phyloP scores from a whole-genome alignment of 441 rosid species.

The Gossypium gossypioides region DNA sequence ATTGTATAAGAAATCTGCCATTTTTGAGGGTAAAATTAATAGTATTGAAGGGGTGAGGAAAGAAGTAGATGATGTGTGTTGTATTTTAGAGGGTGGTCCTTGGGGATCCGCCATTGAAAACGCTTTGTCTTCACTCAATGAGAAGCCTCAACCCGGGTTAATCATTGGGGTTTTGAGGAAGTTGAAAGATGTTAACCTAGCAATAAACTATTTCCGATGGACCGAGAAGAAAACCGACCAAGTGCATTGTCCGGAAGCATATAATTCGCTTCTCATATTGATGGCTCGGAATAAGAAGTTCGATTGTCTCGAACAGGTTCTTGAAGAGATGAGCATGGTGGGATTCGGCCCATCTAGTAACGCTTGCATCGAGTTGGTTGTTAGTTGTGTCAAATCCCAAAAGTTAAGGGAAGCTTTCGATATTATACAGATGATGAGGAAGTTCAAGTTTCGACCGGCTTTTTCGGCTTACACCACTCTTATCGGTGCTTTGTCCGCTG shows the following conservation, averaged over 20 bases:
- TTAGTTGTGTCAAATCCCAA: constrained; percentile 44
- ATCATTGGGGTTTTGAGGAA: constrained; percentile 61
- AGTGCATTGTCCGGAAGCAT: constrained; percentile 60
- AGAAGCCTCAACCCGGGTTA: constrained; percentile 46
- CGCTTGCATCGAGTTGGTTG: constrained; percentile 49
- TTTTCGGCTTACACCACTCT: constrained; percentile 81
- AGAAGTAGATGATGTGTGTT: constrained; percentile 41
- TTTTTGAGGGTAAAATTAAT: constrained; percentile 14
- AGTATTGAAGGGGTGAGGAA: constrained; percentile 25
- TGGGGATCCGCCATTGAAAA: constrained; percentile 68
- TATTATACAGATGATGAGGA: constrained; percentile 69
- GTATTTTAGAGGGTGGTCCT: constrained; percentile 44
- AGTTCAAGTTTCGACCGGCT: constrained; percentile 78
- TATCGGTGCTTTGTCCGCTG: constrained; percentile 69
- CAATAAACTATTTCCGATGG: constrained; percentile 64
- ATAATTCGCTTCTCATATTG: constrained; percentile 65
- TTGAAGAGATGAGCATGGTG: constrained; percentile 81
- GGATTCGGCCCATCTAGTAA: constrained; percentile 62
- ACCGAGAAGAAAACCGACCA: constrained; percentile 49
- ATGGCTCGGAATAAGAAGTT: constrained; percentile 53
- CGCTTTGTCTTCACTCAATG: constrained; percentile 42
- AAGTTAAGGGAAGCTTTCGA: constrained; percentile 68
- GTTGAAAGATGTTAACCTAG: constrained; percentile 49
- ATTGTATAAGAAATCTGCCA: constrained; percentile 14
- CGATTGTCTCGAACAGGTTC: constrained; percentile 53